phyloP scores from a whole-genome alignment of 2,329 filamentous ascomycete species.

The Colletotrichum magnum region DNA sequence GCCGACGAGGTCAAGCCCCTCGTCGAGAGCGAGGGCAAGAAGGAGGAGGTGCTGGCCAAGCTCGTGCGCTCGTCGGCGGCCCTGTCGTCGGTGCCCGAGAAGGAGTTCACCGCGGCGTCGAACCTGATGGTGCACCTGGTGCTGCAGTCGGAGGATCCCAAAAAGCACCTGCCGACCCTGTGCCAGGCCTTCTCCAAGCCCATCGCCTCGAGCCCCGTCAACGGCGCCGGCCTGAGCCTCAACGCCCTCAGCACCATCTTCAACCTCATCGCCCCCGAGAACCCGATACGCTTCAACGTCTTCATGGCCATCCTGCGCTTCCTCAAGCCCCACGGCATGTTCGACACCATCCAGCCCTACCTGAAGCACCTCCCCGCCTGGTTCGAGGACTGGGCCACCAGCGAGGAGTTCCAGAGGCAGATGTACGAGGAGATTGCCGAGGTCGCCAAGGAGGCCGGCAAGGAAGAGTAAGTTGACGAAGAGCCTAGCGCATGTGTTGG shows the following conservation, averaged over 20 bases:
- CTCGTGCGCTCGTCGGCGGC: slow-evolving; percentile 83
- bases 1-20: slow-evolving; percentile 84
- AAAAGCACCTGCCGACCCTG: slow-evolving; percentile 88
- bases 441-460: slow-evolving; percentile 82
- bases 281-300: slow-evolving; percentile 89
- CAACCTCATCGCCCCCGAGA: slow-evolving; percentile 86
- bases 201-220: slow-evolving; percentile 85
- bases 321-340: slow-evolving; percentile 81
- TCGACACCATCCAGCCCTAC: slow-evolving; percentile 86
- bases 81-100: slow-evolving; percentile 90
- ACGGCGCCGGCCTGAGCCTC: slow-evolving; percentile 88
- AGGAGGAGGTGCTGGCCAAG: slow-evolving; percentile 91
- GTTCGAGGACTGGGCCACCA: slow-evolving; percentile 86
- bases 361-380: slow-evolving; percentile 86
- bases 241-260: slow-evolving; percentile 95
- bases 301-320: slow-evolving; percentile 91
- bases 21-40: slow-evolving; percentile 73
- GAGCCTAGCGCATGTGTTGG: too few relatives aligned
- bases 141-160: slow-evolving; percentile 85
- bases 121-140: slow-evolving; percentile 97
- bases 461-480: slow-evolving; percentile 74
- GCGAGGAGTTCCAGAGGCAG: slow-evolving; percentile 86
- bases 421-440: slow-evolving; percentile 88
- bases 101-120: slow-evolving; percentile 96
- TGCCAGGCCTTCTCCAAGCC: slow-evolving; percentile 92